Conservation (phyloP, 1,139 yeast genomes). For the Taphrina confusa region DNA sequence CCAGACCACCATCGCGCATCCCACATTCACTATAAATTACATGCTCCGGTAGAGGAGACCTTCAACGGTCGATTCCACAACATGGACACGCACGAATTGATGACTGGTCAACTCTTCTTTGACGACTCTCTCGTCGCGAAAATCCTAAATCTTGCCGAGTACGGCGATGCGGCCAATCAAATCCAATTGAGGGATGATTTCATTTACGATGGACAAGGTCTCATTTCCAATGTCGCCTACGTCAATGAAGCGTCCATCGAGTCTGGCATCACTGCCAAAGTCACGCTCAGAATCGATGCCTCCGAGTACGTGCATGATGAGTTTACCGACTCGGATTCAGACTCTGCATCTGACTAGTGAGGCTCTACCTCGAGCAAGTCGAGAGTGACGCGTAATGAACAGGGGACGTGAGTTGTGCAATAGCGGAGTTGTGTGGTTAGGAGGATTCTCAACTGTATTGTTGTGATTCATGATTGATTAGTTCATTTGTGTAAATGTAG, state of each 20-base stretch:
- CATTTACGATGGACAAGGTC: not conserved
- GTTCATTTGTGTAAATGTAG: too few species aligned
- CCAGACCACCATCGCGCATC: not conserved
- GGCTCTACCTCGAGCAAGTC: too few species aligned
- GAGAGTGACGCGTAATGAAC: too few species aligned
- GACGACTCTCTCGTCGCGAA: constrained; percentile 5
- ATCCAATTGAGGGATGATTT: not conserved
- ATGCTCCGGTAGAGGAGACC: constrained; percentile 1
- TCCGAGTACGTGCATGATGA: constrained; percentile 1
- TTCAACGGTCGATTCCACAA: not conserved
- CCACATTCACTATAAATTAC: constrained; percentile 7
- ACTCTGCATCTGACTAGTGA: too few species aligned
- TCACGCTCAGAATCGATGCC: not conserved
- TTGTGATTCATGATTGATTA: too few species aligned
- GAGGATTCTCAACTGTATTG: too few species aligned
- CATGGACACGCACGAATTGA: not conserved
- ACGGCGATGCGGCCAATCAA: not conserved
- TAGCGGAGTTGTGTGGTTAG: too few species aligned
- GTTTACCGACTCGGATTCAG: constrained; percentile 1
- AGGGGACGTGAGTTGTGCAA: too few species aligned
- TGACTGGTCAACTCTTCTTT: constrained; percentile 8
- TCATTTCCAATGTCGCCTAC: not conserved
- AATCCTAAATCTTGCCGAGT: not conserved
- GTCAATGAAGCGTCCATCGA: constrained; percentile 4
- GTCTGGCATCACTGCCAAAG: constrained; percentile 5